Base-by-base conservation (phyloP, 1,284 basidiomycete genomes). In the Entoloma clypeatum region DNA sequence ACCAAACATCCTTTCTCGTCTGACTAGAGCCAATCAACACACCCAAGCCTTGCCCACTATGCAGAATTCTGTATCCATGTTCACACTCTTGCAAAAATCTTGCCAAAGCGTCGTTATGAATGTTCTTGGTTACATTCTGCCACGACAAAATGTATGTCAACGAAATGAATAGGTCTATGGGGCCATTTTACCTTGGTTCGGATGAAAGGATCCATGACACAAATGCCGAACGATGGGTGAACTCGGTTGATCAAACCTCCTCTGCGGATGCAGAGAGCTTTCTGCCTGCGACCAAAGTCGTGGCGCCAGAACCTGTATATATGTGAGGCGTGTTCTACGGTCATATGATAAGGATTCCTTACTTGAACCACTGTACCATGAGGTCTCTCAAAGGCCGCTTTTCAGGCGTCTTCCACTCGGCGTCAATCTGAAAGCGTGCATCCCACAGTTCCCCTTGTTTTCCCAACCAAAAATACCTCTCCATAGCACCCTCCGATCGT, bases 141-240 rank as follows among this genome's bases (percentile, higher is more conserved):
- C n/a, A n/a, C n/a, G n/a, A n/a, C n/a, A n/a, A 25, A 16, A n/a
- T 16, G 27, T 22, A 28, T 14, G 16, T n/a, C 33, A 23, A 16
- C 23, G 14, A 10, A 21, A 45, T 35, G 5, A 44, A 24, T 22
- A 29, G 31, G 13, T 17, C 11, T 30, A 14, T 16, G 3, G n/a
- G 17, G 13, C 25, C 8, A 36, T 9, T 52, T 31, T 36, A 74
- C 75, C 66, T 73, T 74, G 14, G 50, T 56, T 14, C 48, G 51
- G 37, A 74, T 66, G 54, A 77, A 77, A 1, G 74, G 75, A 54
- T 77, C 75, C 10, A 61, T 53, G 22, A 75, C 65, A 38, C 62
- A 60, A 10, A 72, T 43, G 2, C 52, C 27, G 9, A 55, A 34
- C 7, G 13, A 39, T n/a, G 26, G 4, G 11, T 43, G 28, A 25